These are phyloP conservation scores for Phytophthora tentaculata DNA, from an alignment of 352 stramenopile species.

Conservation along the genomic window DNA sequence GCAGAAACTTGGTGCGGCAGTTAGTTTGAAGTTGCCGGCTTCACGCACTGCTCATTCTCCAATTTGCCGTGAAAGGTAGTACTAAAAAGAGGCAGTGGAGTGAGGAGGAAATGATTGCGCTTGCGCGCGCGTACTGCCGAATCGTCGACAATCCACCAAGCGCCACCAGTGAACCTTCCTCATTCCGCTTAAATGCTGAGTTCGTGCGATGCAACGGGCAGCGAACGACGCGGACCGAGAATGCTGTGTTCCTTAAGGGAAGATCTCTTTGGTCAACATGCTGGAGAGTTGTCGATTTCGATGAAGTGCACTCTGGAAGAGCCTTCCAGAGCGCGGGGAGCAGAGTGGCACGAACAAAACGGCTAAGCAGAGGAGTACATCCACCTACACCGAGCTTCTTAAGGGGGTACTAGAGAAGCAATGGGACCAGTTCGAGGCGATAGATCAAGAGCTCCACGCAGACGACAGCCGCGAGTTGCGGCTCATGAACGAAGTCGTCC, in stretches of 20 bases:
- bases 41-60: background rate
- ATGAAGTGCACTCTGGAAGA: too few relatives aligned
- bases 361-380: background rate
- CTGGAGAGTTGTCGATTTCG: background rate
- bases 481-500: background rate
- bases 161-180: background rate
- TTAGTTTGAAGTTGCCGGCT: too few relatives aligned
- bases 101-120: background rate
- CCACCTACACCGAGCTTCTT: background rate
- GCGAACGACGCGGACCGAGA: background rate
- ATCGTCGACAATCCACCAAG: background rate
- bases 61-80: background rate
- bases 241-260: background rate
- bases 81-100: background rate
- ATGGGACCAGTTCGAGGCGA: background rate
- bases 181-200: background rate
- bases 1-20: too few relatives aligned
- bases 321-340: background rate
- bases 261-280: background rate
- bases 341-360: background rate
- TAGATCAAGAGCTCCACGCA: background rate
- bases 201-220: background rate
- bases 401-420: background rate
- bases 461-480: background rate
- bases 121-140: background rate